These are phyloP conservation scores for Diaporthe sp. DNA, from an alignment of 2,329 filamentous ascomycete species.

Conservation along the genomic window DNA sequence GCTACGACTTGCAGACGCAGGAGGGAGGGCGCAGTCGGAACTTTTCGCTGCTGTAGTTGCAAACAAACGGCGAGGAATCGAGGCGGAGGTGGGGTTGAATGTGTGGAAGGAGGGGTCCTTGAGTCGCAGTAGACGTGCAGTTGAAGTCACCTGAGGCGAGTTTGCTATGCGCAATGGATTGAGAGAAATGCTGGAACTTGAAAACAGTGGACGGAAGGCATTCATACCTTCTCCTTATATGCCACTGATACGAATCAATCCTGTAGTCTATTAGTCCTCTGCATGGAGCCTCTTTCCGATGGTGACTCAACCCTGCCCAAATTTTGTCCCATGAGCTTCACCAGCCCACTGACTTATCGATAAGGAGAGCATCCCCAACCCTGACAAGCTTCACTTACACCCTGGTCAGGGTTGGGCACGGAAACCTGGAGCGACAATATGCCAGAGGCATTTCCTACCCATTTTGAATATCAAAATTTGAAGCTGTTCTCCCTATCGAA, in stretches of 20 bases:
- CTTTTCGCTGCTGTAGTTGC: conserved; percentile 29
- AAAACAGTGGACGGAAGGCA: conserved; percentile 29
- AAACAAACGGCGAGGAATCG: conserved; percentile 6
- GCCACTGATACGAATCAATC: conserved; percentile 19
- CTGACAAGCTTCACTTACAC: neutral
- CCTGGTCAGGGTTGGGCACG: neutral
- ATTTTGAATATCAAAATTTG: neutral
- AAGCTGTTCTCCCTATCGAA: too few relatives aligned
- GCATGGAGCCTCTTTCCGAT: neutral
- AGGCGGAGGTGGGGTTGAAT: conserved; percentile 35
- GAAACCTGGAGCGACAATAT: neutral
- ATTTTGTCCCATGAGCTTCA: conserved; percentile 24
- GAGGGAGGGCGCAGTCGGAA: neutral
- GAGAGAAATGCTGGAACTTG: conserved; percentile 11
- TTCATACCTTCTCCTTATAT: conserved; percentile 35
- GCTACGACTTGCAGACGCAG: conserved; percentile 15
- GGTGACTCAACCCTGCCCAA: conserved; percentile 37
- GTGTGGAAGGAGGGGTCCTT: conserved; percentile 35
- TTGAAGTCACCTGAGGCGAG: neutral
- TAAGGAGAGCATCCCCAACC: conserved; percentile 4
- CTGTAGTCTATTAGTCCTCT: neutral
- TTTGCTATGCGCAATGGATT: neutral
- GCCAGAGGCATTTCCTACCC: neutral
- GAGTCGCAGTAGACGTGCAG: conserved; percentile 13
- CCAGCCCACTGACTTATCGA: conserved; percentile 12